Evolutionary conservation across 345 rosid genomes (phyloP), one percentile per base, ranked within the genome.

Genomic region (Hevea brasiliensis): DNA sequence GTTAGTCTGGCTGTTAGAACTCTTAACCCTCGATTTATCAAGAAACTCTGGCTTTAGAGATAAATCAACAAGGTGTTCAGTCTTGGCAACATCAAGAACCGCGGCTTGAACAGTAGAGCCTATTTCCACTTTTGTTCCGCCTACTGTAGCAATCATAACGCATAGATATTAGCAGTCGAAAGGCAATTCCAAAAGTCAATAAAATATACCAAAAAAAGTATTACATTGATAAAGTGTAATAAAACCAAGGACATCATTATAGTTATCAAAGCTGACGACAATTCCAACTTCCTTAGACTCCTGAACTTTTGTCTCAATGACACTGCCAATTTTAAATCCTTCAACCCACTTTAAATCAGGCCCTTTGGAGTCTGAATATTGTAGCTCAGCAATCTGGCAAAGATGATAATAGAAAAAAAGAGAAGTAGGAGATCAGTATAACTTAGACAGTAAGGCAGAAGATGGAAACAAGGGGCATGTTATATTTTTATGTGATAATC

Each of bases 241-340:
- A 78, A 92, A 95, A 76, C 99, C 99, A 42, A 88, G 78, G 72
- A 92, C 85, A 55, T 91, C 89, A 63, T 79, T 70, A 75, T 80
- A 77, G 70, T 87, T 77, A 21, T 85, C 88, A 72, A 95, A 92
- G 74, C 88, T 86, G 74, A 95, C 90, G 45, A 91, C 88, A 26
- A 87, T 88, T 67, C 99, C 99, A 62, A 83, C 82, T 65, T 92
- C 97, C 81, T 92, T 91, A 67, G 80, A 80, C 85, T 92, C 93
- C 63, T 84, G 85, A 72, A 90, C 76, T 82, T 82, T 87, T 75
- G 94, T 98, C 79, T 92, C 92, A 73, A 89, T 53, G 40, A 84
- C 67, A 64, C 87, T 79, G 68, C 98, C 99, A 80, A 91, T 77
- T 23, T 79, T 71, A 79, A 92, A 89, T 66, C 85, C 90, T 81